Evolutionary conservation across 2,329 filamentous ascomycete genomes (phyloP).

Genomic region (Neopestalotiopsis clavispora): DNA sequence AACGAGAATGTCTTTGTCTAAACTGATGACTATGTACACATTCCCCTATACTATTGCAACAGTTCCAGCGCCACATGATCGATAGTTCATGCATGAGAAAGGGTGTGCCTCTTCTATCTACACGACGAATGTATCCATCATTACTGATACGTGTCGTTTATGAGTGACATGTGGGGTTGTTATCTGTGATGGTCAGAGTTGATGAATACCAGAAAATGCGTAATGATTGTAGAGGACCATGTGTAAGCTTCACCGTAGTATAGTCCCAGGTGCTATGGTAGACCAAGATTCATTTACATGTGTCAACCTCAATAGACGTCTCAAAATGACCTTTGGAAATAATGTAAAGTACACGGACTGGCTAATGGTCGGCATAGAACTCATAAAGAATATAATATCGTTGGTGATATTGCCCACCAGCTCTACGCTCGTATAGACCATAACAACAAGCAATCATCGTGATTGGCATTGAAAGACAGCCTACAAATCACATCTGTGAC

Average conservation of each 20-base stretch:
- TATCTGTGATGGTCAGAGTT: background rate
- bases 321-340: too few relatives aligned
- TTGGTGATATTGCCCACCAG: too few relatives aligned
- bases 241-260: background rate
- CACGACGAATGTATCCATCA: background rate
- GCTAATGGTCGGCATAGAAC: too few relatives aligned
- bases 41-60: background rate
- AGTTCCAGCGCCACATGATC: background rate
- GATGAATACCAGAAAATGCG: background rate
- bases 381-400: too few relatives aligned
- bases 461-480: too few relatives aligned
- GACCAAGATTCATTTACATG: too few relatives aligned
- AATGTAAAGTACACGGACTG: too few relatives aligned
- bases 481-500: too few relatives aligned
- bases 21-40: background rate
- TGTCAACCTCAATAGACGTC: too few relatives aligned
- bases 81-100: background rate
- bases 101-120: background rate
- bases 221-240: background rate
- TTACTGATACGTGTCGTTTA: background rate
- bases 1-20: background rate
- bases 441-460: too few relatives aligned
- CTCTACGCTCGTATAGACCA: too few relatives aligned
- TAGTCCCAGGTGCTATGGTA: too few relatives aligned
- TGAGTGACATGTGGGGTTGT: background rate